Evolutionary conservation across 768 basidiomycete genomes (phyloP).

Genomic region (Naganishia antarctica): DNA sequence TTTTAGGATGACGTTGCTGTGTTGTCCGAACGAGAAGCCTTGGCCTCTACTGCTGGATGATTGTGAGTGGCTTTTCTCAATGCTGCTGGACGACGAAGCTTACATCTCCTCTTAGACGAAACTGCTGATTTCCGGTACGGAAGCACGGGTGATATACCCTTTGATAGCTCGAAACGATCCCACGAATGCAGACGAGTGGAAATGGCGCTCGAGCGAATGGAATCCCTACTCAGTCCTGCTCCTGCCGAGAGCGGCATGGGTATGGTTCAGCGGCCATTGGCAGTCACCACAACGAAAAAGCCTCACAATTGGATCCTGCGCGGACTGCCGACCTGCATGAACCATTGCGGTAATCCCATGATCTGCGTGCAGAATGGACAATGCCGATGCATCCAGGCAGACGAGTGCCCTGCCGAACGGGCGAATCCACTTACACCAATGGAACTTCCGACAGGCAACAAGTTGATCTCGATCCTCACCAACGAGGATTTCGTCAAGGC

Average conservation of each 20-base stretch:
- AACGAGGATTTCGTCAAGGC: constrained; percentile 26
- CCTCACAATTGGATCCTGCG: constrained; percentile 39
- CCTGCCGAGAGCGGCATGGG: not conserved
- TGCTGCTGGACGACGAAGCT: not conserved
- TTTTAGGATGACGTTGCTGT: constrained; percentile 44
- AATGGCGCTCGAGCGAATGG: constrained; percentile 19
- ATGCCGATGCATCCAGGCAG: constrained; percentile 47
- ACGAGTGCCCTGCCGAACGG: constrained; percentile 39
- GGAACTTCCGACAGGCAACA: constrained; percentile 23
- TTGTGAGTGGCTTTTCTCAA: constrained; percentile 33
- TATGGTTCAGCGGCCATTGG: constrained; percentile 19
- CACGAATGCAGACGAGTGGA: constrained; percentile 34
- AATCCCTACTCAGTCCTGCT: constrained; percentile 1
- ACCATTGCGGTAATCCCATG: constrained; percentile 45
- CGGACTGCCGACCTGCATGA: constrained; percentile 46
- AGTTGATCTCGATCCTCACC: constrained; percentile 22
- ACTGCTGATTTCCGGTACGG: constrained; percentile 44
- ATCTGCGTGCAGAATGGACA: constrained; percentile 48
- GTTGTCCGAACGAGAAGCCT: constrained; percentile 41
- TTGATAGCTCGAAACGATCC: constrained; percentile 38
- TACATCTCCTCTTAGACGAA: constrained; percentile 32
- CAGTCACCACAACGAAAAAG: constrained; percentile 12
- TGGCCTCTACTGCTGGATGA: constrained; percentile 49
- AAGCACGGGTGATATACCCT: constrained; percentile 43
- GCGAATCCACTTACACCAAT: constrained; percentile 37